These are phyloP conservation scores for Populus hybrid DNA, from an alignment of 441 rosid genomes.

Conservation along the genomic window DNA sequence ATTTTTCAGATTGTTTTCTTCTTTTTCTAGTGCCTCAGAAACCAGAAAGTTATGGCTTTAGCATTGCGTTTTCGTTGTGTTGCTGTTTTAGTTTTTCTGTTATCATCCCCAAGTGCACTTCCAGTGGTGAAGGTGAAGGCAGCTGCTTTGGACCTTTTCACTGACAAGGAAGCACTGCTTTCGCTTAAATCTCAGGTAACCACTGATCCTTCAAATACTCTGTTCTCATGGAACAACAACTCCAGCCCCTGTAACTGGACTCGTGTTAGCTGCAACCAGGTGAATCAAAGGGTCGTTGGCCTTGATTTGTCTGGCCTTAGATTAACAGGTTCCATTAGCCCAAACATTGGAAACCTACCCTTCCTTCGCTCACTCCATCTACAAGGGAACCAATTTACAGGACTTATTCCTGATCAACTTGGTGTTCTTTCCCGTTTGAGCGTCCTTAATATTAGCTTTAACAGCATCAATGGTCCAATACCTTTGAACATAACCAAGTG, in stretches of 20 bases:
- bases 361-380: background rate
- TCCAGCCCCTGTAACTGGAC: conserved; percentile 48
- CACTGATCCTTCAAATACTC: conserved; percentile 12
- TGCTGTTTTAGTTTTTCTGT: background rate
- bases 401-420: too few species aligned
- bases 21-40: background rate
- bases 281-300: conserved; percentile 25
- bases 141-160: conserved; percentile 25
- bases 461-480: too few species aligned
- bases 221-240: conserved; percentile 40
- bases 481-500: too few species aligned
- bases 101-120: conserved; percentile 1
- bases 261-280: conserved; percentile 39
- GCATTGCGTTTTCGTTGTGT: background rate
- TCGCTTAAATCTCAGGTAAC: conserved; percentile 39
- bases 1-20: too few species aligned
- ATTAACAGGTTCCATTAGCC: conserved; percentile 39
- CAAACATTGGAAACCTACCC: conserved; percentile 42
- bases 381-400: too few species aligned
- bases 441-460: too few species aligned
- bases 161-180: conserved; percentile 44
- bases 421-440: too few species aligned
- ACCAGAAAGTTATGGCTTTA: background rate
- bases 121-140: background rate
- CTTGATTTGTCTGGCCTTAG: conserved; percentile 20